A percentile compares a stretch with the other conserved stretches of the same genome.
phyloP scores from a whole-genome alignment of 352 stramenopile species.

The Pythium guiyangense region DNA sequence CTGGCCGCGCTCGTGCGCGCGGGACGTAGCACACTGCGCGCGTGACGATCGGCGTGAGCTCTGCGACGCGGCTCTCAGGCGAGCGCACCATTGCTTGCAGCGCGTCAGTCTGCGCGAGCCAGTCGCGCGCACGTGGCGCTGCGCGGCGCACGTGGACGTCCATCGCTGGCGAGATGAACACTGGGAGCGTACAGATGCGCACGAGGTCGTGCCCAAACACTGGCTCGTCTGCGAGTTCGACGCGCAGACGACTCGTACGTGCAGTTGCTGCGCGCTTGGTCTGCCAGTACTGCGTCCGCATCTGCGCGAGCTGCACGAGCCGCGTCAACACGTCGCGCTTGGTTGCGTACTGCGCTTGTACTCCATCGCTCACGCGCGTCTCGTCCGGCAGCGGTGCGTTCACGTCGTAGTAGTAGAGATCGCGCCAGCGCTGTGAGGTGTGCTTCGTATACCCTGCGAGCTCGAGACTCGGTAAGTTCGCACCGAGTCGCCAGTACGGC shows the following conservation, averaged over 20 bases:
- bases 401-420: conserved; percentile 47
- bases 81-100: conserved; percentile 45
- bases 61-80: conserved; percentile 35
- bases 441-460: conserved; percentile 25
- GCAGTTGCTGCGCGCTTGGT: conserved; percentile 26
- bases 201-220: conserved; percentile 47
- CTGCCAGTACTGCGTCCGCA: conserved; percentile 30
- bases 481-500: conserved; percentile 26
- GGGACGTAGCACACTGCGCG: conserved; percentile 76
- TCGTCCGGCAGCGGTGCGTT: conserved; percentile 25
- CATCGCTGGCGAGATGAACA: conserved; percentile 74
- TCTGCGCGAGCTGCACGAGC: conserved; percentile 25
- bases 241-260: conserved; percentile 20
- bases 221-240: conserved; percentile 37
- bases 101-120: conserved; percentile 23
- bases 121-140: conserved; percentile 9
- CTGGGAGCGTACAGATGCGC: conserved; percentile 40
- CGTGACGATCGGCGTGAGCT: conserved; percentile 40
- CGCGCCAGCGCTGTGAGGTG: conserved; percentile 22
- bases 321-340: conserved; percentile 37
- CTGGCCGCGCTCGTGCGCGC: conserved; percentile 41
- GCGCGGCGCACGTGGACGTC: conserved; percentile 41
- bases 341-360: conserved; percentile 14
- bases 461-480: conserved; percentile 44
- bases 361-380: conserved; percentile 13